phyloP scores from a whole-genome alignment of 1,139 yeast genomes.

The Suhomyces taliae region DNA sequence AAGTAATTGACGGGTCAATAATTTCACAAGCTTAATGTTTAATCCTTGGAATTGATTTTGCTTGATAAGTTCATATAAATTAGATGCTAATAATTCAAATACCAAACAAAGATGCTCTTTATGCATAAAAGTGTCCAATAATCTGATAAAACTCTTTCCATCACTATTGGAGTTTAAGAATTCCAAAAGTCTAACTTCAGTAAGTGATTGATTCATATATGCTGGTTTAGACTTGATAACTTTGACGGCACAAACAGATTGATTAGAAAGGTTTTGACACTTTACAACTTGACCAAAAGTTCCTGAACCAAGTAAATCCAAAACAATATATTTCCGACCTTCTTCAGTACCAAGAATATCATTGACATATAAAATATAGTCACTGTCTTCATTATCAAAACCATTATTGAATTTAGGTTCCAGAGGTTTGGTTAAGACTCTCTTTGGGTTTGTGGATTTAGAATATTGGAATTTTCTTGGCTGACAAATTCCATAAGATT shows the following conservation, averaged over 20 bases:
- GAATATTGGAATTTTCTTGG: constrained; percentile 80
- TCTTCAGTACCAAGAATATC: constrained; percentile 90
- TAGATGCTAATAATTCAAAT: constrained; percentile 84
- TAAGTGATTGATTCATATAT: constrained; percentile 84
- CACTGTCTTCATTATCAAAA: constrained; percentile 83
- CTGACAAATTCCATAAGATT: constrained; percentile 84
- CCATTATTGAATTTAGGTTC: constrained; percentile 84
- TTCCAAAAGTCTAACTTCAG: constrained; percentile 87
- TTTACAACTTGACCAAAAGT: constrained; percentile 98
- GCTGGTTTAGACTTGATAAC: constrained; percentile 93
- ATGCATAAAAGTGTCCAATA: constrained; percentile 89
- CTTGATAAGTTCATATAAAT: constrained; percentile 84
- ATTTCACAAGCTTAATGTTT: constrained; percentile 74
- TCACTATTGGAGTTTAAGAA: constrained; percentile 73
- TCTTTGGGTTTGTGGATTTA: constrained; percentile 80
- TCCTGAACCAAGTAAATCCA: constrained; percentile 92
- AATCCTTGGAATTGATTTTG: constrained; percentile 95
- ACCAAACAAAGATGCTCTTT: constrained; percentile 91
- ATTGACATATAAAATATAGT: constrained; percentile 89
- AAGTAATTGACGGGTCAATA: constrained; percentile 75
- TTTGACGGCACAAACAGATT: constrained; percentile 90
- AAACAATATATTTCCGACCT: constrained; percentile 80
- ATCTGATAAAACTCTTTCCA: constrained; percentile 70
- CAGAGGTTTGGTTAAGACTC: constrained; percentile 90
- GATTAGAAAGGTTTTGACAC: constrained; percentile 87